Evolutionary conservation across 2,329 filamentous ascomycete genomes (phyloP), one percentile per base, ranked within the genome.

Genomic region (Teratosphaeria viscida): DNA sequence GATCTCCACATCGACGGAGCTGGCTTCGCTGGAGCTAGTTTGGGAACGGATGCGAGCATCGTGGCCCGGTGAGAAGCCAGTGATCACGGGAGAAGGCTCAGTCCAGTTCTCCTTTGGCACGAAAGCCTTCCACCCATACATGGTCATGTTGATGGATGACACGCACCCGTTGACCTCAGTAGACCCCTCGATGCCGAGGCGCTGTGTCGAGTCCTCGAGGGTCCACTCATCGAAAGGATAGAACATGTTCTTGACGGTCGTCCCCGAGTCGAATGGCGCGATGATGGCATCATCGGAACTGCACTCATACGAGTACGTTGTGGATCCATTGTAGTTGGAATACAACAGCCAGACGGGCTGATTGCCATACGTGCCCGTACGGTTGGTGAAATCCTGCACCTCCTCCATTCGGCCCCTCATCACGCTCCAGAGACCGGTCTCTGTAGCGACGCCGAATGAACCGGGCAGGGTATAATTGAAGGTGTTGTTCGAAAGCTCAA

Each of bases 181-280:
- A 0, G 78, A 79, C 2, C 75, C 75, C 58, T 79, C 77, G 52
- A 82, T 74, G 12, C 76, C 76, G 47, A 83, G 74, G 34, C 72
- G 73, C 4, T 75, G 70, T 1, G 74, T 69, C 1, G 81, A 80
- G 1, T 70, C 67, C 55, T 75, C 74, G n/a, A 87, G 72, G 0
- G 72, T 78, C 59, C 80, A 73, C 62, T 82, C 78, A 27, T 84
- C 82, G 64, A 82, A 84, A 0, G 84, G 83, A 66, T 81, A 82
- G 68, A 87, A 85, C 12, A 87, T 67, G 65, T 85, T 86, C 67
- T 81, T 82, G 62, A 87, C 83, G 0, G 76, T 81, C 1, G 78
- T 81, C 12, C 77, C 79, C 2, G 71, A 68, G 12, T 76, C 73
- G 60, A 83, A 87, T 0, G 84, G 82, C 10, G 84, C 74, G 43